Evolutionary conservation across 495 filamentous ascomycete species (phyloP), one percentile per base, ranked within the genome.

Genomic region (Staphylotrichum tortipilum): DNA sequence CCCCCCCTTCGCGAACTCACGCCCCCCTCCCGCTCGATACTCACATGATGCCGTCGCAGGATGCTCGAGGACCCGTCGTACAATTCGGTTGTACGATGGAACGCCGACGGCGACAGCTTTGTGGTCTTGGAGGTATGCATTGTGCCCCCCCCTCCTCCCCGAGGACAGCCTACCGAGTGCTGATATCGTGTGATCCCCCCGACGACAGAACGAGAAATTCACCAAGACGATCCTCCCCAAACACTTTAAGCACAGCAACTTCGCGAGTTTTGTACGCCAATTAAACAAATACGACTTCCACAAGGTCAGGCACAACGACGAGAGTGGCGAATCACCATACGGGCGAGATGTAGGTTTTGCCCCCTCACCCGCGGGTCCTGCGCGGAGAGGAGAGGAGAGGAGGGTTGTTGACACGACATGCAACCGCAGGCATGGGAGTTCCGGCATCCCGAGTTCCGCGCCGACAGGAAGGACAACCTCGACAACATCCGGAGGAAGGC

Each of bases 261-360:
- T 99, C 66, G 92, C 94, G 35, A 95, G 89, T 71, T 99, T 99
- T 58, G 92, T 99, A 36, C 86, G 92, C 57, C 92, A 99, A 67
- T 73, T 99, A 41, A 99, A 99, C 74, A 99, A 99, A 65, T 99
- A 95, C 68, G 92, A 97, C 67, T 99, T 99, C 57, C 94, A 97
- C 73, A 99, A 99, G 76, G 92, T 99, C 38, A 80, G 92, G 55
- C 89, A 95, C 62, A 97, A 91, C 57, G 92, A 98, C 62, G 92
- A 96, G 59, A 90, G 77, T 59, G 87, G 88, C 39, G 85, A 89
- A 55, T 91, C 88, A 45, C 90, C 85, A 33, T 95, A 96, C 64
- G 90, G 91, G 26, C 76, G 86, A 56, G 88, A 89, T 70, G 91
- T 95, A 82, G 65, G 83, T 71, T 49, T 44, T 33, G n/a, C n/a